Evolutionary conservation across 225 moss, liverwort and hornwort species (phyloP), one percentile per base, ranked within the genome.

Genomic region (Sphagnum tenellum): DNA sequence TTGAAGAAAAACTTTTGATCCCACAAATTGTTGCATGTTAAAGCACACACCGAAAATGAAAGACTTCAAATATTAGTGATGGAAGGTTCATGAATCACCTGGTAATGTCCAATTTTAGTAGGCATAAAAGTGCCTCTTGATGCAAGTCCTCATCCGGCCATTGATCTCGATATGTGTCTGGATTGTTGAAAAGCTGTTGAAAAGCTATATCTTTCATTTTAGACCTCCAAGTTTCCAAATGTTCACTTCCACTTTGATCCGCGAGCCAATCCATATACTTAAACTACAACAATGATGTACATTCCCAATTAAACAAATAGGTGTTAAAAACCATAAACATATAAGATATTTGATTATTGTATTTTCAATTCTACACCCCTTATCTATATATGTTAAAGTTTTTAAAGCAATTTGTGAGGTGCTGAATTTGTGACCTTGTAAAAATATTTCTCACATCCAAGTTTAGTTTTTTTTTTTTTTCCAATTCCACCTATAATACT

Each of bases 191-290:
- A 56, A 7, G 73, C 45, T 67, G 71, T 57, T 13, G 50, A 9
- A 3, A 0, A 8, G 60, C 8, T 3, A 44, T 44, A 11, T 44
- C 3, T 46, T 48, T 73, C 3, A 84, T 80, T 66, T 69, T 75
- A 50, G 64, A 59, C 56, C 84, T 78, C 74, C 71, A 78, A 12
- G 63, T 44, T 64, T 81, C 78, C 47, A 65, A 55, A 56, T 60
- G 66, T 49, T 68, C 77, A 57, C 82, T 82, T 48, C 77, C 89
- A 61, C 83, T 89, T 63, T 82, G 86, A 61, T 79, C 69, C 44
- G 80, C 82, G 59, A 94, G 78, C 89, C 87, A 87, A 45, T 84
- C 75, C 3, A 49, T 29, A 58, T 94, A 91, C 14, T 76, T 80
- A 49, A 6, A 82, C 89, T 91, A 86, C 84, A 76, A 67, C 13